A percentile compares a stretch with the other conserved stretches of the same genome.
phyloP scores from a whole-genome alignment of 75 land plant species.

The Pinus albicaulis region DNA sequence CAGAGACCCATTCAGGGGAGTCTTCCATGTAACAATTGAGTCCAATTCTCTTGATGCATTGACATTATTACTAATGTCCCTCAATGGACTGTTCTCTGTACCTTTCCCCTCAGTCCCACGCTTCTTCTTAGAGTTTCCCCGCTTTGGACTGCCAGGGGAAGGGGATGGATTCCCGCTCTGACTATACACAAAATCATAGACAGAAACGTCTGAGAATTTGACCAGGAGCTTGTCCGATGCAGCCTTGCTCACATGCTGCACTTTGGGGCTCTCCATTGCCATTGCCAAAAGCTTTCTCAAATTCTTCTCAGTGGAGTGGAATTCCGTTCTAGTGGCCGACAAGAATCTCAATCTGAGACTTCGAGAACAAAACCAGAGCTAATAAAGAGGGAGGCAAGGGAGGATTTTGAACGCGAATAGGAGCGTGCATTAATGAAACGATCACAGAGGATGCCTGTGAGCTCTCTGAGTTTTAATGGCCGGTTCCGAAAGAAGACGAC shows the following conservation, averaged over 20 bases:
- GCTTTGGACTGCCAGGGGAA: background rate
- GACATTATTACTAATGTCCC: background rate
- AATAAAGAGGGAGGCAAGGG: too few species aligned
- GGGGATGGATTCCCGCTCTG: background rate
- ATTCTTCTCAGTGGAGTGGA: too few species aligned
- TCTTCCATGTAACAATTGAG: background rate
- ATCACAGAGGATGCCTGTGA: too few species aligned
- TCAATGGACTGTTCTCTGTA: too few species aligned
- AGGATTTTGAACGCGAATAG: too few species aligned
- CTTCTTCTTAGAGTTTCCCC: background rate
- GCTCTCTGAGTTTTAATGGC: too few species aligned
- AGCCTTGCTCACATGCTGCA: slow-evolving; percentile 13
- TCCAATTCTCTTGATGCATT: slow-evolving; percentile 5
- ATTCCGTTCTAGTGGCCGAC: too few species aligned
- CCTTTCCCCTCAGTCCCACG: background rate
- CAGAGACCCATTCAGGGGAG: background rate
- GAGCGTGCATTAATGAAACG: too few species aligned
- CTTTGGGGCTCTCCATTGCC: background rate
- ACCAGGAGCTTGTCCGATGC: slow-evolving; percentile 14
- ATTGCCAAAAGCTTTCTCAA: too few species aligned
- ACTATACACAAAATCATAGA: slow-evolving; percentile 3
- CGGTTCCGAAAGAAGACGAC: too few species aligned
- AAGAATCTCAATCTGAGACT: too few species aligned
- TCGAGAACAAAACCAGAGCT: too few species aligned
- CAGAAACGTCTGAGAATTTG: slow-evolving; percentile 11